Percentiles rank a stretch among this genome's conserved stretches.
Conservation (phyloP, 1,284 basidiomycete species). For the Lignosus rhinocerotis region DNA sequence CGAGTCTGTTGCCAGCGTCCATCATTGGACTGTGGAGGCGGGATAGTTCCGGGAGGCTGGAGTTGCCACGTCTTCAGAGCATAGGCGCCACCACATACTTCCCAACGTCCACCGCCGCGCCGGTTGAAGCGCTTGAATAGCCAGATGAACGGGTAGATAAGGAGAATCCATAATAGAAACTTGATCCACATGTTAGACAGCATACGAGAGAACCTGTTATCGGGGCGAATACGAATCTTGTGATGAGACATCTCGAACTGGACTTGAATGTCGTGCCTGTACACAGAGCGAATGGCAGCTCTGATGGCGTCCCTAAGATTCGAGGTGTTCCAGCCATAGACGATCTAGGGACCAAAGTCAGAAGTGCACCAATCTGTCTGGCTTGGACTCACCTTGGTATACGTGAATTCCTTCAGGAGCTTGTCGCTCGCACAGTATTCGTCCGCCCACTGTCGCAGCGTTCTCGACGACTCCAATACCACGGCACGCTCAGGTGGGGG, state of each 20-base stretch:
- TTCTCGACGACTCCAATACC: conserved; percentile 48
- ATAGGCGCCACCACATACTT: conserved; percentile 68
- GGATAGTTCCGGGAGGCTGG: conserved; percentile 26
- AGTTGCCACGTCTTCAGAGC: conserved; percentile 51
- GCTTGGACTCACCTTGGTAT: conserved; percentile 48
- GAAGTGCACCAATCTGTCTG: not conserved
- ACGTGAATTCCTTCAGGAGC: conserved; percentile 64
- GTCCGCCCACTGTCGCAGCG: conserved; percentile 69
- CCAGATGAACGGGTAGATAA: conserved; percentile 77
- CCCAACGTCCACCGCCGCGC: conserved; percentile 65
- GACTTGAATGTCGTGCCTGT: conserved; percentile 52
- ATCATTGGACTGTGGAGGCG: conserved; percentile 18
- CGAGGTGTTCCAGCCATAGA: conserved; percentile 71
- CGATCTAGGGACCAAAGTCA: conserved; percentile 37
- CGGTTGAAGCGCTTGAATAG: conserved; percentile 63
- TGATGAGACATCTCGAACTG: conserved; percentile 44
- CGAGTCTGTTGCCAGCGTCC: conserved; percentile 33
- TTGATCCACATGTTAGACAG: conserved; percentile 68
- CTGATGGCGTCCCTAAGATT: conserved; percentile 54
- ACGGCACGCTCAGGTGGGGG: conserved; percentile 9
- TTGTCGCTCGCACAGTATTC: conserved; percentile 64
- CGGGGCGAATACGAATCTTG: conserved; percentile 59
- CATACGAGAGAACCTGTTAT: conserved; percentile 58
- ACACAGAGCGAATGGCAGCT: conserved; percentile 49
- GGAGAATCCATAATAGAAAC: conserved; percentile 58